Base-by-base conservation (phyloP, 2,329 filamentous ascomycete species). In the Trichoderma sp. region DNA sequence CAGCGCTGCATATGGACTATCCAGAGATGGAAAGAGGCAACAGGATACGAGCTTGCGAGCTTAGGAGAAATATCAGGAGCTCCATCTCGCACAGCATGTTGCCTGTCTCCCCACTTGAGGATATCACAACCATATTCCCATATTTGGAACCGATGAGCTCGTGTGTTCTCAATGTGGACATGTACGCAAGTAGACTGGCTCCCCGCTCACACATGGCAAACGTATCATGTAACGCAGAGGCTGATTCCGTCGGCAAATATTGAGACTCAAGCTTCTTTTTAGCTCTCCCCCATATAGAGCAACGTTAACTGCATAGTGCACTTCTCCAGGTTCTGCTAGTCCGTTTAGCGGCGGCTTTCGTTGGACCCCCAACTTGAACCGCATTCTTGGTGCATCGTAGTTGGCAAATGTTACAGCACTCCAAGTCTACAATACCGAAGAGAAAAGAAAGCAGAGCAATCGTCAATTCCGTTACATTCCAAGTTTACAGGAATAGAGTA, bases 231-330 rank as follows among this genome's bases (percentile, higher is more conserved):
- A 6, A 60, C 3, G 5, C 31, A 38, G 4, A 11, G n/a, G 31
- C n/a, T 50, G 45, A 24, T 16, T 59, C 31, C 31, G 29, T 38
- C 21, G 31, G 45, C 31, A 59, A 59, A 69, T 59, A 18, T 53
- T 1, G 7, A 33, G 53, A 24, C 27, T 50, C 38, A 53, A 67
- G 31, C 66, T 38, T 60, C 24, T 14, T 16, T 27, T 27, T 38
- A 59, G 45, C 18, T 38, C 66, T 38, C 14, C 38, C 27, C 66
- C 50, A 27, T 60, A 38, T n/a, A 59, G 31, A 41, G 66, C 50
- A 69, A 69, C 66, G 66, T 60, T 60, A 41, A 41, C 21, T 69
- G 50, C 66, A 69, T 69, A 62, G 59, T 64, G 14, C 41, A 45
- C 16, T 62, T 60, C 31, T 16, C 38, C 60, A 64, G 35, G 9